Base-by-base conservation (phyloP, 495 filamentous ascomycete genomes). In the Podospora pseudoanserina region DNA sequence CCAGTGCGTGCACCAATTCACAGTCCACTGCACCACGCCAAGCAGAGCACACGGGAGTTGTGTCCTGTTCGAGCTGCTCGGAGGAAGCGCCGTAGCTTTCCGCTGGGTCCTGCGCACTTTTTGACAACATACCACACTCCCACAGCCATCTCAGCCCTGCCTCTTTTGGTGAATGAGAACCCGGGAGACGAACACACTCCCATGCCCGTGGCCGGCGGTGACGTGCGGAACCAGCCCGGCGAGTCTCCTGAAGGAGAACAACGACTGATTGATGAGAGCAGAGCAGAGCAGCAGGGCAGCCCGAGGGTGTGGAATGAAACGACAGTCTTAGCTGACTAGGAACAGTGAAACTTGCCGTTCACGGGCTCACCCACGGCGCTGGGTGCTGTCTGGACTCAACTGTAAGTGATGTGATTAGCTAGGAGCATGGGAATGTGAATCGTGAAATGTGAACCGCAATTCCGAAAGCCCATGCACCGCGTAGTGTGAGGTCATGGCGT, bases 1-100 rank as follows among this genome's bases (percentile, higher is more conserved):
- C 13, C 60, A 66, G 68, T 67, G 28, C 62, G 30, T 34, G 34
- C 65, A 68, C 69, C 54, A 27, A 32, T 32, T 23, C 20, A 23
- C 20, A 23, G 20, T 23, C 20, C 20, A 23, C 20, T 23, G 34
- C 69, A 71, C 69, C 54, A 49, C 65, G 66, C 62, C 26, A 26
- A 11, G n/a, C 20, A 1, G 15, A 9, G 20, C n/a, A 58, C n/a
- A 58, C 15, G 59, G 28, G 59, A 27, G 59, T 27, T 32, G 59
- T 61, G 59, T 61, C 59, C 59, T 61, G 59, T 61, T 61, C 59
- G 28, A 61, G 59, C 23, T 61, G 59, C 18, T 27, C 59, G 28
- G 59, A 61, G 27, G 59, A 19, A 32, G 23, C 20, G 59, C 28
- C 20, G 6, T 32, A 32, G 19, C 19, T 5, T 27, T 58, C 56